Evolutionary conservation across 108 stramenopile genomes (phyloP).

Genomic region (Cyclotella choctawhatcheeana): DNA sequence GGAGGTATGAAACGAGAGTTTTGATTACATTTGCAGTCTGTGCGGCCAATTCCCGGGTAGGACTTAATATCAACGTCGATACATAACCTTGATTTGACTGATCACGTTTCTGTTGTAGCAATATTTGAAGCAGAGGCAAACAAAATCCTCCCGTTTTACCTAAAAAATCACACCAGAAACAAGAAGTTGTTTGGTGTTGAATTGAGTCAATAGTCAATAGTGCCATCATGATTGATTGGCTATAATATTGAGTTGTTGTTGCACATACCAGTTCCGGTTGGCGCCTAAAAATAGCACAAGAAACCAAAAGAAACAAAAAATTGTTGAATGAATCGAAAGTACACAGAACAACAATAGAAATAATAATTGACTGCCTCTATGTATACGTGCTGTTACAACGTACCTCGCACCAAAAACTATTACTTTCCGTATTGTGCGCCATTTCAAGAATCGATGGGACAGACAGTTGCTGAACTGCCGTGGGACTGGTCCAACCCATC

Average conservation of each 20-base stretch:
- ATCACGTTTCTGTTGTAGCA: constrained; percentile 38
- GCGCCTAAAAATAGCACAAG: background rate
- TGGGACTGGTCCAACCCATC: constrained; percentile 64
- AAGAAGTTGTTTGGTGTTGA: too few species aligned
- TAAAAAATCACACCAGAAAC: too few species aligned
- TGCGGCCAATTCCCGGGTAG: constrained; percentile 93
- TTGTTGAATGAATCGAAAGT: background rate
- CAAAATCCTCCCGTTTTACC: constrained; percentile 94
- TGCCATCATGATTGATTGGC: too few species aligned
- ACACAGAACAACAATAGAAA: background rate
- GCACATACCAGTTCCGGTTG: constrained; percentile 70
- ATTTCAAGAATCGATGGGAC: constrained; percentile 71
- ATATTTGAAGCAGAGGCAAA: constrained; percentile 83
- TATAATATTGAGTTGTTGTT: too few species aligned
- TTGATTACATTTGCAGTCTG: constrained; percentile 78
- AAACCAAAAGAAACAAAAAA: background rate
- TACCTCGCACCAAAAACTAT: constrained; percentile 67
- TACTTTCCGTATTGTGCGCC: constrained; percentile 2
- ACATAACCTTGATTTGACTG: constrained; percentile 33
- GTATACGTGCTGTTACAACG: constrained; percentile 50
- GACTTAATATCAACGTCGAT: constrained; percentile 82
- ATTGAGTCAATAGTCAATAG: too few species aligned
- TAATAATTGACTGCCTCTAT: background rate
- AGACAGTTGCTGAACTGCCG: constrained; percentile 69
- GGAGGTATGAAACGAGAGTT: constrained; percentile 45